phyloP scores from a whole-genome alignment of 169 alveolate genomes.

The Plasmodium gonderi region DNA sequence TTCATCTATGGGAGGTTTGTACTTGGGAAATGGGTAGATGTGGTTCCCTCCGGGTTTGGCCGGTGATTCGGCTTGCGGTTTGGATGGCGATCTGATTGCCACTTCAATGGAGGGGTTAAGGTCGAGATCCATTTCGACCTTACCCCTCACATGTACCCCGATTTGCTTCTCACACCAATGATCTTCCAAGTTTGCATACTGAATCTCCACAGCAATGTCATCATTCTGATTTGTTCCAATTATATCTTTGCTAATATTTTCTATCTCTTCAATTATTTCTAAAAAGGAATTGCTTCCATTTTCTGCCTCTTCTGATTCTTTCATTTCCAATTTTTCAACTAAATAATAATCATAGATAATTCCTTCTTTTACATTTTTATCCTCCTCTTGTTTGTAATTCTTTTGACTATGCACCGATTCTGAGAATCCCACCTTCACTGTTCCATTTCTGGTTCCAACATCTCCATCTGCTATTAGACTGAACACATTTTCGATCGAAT shows the following conservation, averaged over 20 bases:
- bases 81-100: too few relatives aligned
- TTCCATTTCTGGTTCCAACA: background rate
- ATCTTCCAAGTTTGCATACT: background rate
- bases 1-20: background rate
- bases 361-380: too few relatives aligned
- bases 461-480: background rate
- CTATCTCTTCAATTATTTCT: constrained; percentile 55
- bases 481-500: background rate
- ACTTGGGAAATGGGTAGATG: background rate
- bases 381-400: background rate
- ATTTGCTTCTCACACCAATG: background rate
- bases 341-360: background rate
- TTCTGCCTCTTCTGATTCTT: background rate
- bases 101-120: background rate
- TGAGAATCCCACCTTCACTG: background rate
- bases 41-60: background rate
- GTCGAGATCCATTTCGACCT: background rate
- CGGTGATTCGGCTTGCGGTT: too few relatives aligned
- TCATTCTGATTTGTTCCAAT: constrained; percentile 14
- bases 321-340: background rate
- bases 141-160: background rate
- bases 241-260: constrained; percentile 37
- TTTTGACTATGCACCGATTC: background rate
- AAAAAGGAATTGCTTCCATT: constrained; percentile 14
- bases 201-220: background rate